Base-by-base conservation (phyloP, 2,329 filamentous ascomycete genomes). In the Exophiala phaeomuriformis region DNA sequence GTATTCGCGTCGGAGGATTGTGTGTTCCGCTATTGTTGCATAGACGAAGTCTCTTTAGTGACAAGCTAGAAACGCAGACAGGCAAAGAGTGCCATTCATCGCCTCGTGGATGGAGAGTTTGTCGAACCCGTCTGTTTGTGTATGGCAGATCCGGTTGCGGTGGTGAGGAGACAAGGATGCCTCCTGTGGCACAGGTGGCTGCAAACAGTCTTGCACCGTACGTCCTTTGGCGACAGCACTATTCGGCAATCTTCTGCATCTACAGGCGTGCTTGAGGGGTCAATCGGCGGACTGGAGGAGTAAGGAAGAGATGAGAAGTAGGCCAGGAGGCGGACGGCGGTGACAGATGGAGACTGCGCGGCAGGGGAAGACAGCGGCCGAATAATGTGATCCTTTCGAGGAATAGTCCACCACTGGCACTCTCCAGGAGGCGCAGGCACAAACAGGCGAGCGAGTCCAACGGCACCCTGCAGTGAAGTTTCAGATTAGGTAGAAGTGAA, bases 21-120 rank as follows among this genome's bases (percentile, higher is more conserved):
- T n/a, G 19, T 19, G 19, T 3, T 41, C 4, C 7, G 12, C 9
- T 41, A 10, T 27, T 8, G 29, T 19, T 33, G 49, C 49, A 51
- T 46, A 51, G 42, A 52, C 4, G 32, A 12, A 12, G n/a, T 6
- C 49, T 52, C 43, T 46, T 47, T 32, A 47, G 41, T 33, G 32
- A 30, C 10, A 35, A 29, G 12, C 43, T 47, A 41, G 35, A 42
- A 40, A 43, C 31, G 47, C 47, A 7, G 12, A 12, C 8, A 9
- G 30, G 29, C 49, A 31, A 39, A 36, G 3, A 32, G 31, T 10
- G 28, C 28, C 35, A 47, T 29, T 44, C 51, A 47, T 53, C 27
- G 47, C 37, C 7, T 29, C 33, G 33, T 9, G 45, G 41, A 29
- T 29, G 42, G 27, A 27, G 19, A 19, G 27, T 31, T 37, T 40